Conservation (phyloP, 176 grass and related monocot species). For the Secale cereale region DNA sequence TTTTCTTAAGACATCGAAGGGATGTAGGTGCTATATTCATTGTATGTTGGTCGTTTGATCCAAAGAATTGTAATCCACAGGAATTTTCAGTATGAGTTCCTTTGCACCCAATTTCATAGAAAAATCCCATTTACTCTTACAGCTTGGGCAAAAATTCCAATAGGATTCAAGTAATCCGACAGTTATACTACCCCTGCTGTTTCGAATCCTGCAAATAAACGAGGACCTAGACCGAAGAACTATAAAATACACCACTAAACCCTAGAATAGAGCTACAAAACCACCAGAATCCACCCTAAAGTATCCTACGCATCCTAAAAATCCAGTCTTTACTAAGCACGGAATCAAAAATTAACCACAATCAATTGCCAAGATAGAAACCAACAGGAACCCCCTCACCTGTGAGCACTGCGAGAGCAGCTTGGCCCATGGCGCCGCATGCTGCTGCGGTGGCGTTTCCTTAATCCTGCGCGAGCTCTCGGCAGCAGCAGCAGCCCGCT, state of each 20-base stretch:
- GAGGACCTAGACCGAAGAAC: background rate
- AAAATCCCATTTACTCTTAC: background rate
- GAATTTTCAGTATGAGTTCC: background rate
- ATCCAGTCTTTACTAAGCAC: background rate
- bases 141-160: background rate
- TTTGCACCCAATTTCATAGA: background rate
- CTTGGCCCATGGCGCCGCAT: conserved; percentile 69
- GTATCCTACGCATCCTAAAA: background rate
- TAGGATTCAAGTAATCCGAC: background rate
- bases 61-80: background rate
- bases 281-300: background rate
- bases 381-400: conserved; percentile 24
- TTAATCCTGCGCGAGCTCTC: conserved; percentile 41
- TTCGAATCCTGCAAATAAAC: background rate
- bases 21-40: background rate
- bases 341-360: conserved; percentile 14
- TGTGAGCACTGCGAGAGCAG: conserved; percentile 85
- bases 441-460: conserved; percentile 36
- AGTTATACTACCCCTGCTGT: background rate
- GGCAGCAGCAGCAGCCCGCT: background rate
- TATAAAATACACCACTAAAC: background rate
- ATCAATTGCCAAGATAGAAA: conserved; percentile 7
- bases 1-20: background rate
- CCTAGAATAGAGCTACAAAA: background rate
- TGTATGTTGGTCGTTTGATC: background rate